phyloP scores from a whole-genome alignment of 805 yeast species.

The Dipodascus geniculatus region DNA sequence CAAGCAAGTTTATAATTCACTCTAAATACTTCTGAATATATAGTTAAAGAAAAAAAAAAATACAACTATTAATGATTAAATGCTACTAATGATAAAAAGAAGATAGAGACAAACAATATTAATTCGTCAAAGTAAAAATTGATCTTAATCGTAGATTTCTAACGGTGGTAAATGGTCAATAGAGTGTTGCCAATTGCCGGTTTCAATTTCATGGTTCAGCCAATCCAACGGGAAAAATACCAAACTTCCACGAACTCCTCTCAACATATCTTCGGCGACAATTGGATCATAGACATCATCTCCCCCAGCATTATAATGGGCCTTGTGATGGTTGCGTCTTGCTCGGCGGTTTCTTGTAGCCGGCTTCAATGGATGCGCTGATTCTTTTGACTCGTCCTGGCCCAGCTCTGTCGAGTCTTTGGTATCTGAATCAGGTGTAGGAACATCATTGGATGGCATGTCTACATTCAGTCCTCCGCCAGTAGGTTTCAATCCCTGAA shows the following conservation, averaged over 20 bases:
- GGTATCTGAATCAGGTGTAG: neutral
- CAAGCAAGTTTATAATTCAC: neutral
- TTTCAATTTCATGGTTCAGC: conserved; percentile 74
- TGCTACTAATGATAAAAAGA: neutral
- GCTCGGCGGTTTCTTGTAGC: neutral
- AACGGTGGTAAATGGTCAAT: conserved; percentile 91
- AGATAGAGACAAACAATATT: neutral
- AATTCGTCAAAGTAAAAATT: neutral
- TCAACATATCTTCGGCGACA: conserved; percentile 63
- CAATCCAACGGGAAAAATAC: conserved; percentile 90
- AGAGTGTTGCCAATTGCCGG: conserved; percentile 88
- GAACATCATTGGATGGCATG: conserved; percentile 1
- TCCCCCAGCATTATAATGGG: conserved; percentile 16
- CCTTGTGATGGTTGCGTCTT: conserved; percentile 10
- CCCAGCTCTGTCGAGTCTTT: neutral
- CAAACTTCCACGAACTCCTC: conserved; percentile 71
- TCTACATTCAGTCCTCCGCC: conserved; percentile 46
- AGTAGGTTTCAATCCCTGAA: conserved; percentile 23
- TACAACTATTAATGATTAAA: neutral
- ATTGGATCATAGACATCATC: conserved; percentile 54
- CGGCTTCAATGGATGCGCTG: neutral
- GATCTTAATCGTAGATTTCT: conserved; percentile 65
- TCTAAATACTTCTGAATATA: too few species aligned
- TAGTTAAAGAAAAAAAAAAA: neutral
- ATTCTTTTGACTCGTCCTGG: conserved; percentile 2